Evolutionary conservation across 73 alveolate genomes (phyloP), one percentile per base, ranked within the genome.

Genomic region (Halteria grandinella): DNA sequence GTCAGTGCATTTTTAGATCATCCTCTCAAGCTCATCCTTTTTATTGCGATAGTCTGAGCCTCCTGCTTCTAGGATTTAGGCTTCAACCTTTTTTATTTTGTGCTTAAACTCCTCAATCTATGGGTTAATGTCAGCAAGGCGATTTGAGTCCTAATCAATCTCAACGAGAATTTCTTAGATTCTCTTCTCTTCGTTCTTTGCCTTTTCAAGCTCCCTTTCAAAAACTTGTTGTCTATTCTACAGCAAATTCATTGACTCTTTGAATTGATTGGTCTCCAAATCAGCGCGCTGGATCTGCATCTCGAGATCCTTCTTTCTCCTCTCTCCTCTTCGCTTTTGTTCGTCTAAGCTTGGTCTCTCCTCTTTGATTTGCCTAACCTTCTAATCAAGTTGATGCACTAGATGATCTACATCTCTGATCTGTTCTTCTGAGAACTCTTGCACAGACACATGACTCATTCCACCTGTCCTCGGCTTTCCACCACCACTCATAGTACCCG

Each of bases 401-500:
- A 57, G 51, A 10, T 41, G 81, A 23, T 76, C 73, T 32, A 89
- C 66, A 11, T 83, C 85, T 24, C 41, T 70, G 37, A 44, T 44
- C 17, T 70, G 55, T 41, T 63, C 81, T 7, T 79, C 87, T 20
- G 87, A 54, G 36, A 54, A 44, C 25, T 84, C 83, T 39, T 70
- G 31, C 7, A 50, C 55, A 2, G 15, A 1, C 20, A 8, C 34
- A 6, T 17, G 5, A 31, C 83, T 75, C 96, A 93, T 93, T 14
- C 64, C 93, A 20, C 99, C 99, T 51, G 81, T 89, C 29, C 90
- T 89, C 20, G 96, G 94, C 57, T 64, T 62, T 18, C 99, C 99
- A 49, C 99, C 97, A n/a, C 99, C 99, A 41, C 92, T 80, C 94
- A 94, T 88, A 3, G 94, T 88, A 5, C 99, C 99, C 5, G 96